These are phyloP conservation scores for Pichia kudriavzevii DNA, from an alignment of 1,139 yeast species.

Conservation along the genomic window DNA sequence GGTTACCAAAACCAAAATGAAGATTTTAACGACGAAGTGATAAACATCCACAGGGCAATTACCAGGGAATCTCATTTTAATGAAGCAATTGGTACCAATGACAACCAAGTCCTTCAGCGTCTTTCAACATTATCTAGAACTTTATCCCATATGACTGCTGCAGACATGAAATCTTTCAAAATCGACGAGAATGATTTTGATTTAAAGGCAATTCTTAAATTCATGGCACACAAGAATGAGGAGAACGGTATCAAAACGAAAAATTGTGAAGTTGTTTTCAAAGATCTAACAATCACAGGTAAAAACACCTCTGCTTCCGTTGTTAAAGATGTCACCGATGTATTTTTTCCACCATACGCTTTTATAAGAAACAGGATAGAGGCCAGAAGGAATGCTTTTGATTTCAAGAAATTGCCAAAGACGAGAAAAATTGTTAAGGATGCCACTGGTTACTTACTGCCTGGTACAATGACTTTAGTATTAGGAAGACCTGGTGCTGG, in stretches of 20 bases:
- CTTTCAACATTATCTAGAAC: constrained; percentile 22
- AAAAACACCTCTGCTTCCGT: constrained; percentile 41
- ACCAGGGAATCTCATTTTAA: constrained; percentile 3
- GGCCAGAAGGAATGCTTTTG: no score
- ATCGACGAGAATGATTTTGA: constrained; percentile 28
- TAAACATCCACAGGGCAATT: constrained; percentile 5
- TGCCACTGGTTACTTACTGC: constrained; percentile 36
- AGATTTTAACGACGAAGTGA: constrained; percentile 2
- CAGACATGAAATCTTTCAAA: constrained; percentile 21
- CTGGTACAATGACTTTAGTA: constrained; percentile 48
- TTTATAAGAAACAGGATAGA: constrained; percentile 15
- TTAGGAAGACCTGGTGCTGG: constrained; percentile 54
- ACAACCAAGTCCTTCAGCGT: constrained; percentile 22
- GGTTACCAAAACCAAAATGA: neutral
- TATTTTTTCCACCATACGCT: constrained; percentile 34
- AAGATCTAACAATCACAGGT: constrained; percentile 41
- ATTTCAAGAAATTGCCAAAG: constrained; percentile 20
- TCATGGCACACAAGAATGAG: constrained; percentile 26
- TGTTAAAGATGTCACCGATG: constrained; percentile 42
- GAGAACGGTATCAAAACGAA: constrained; percentile 42
- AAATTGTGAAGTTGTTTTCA: constrained; percentile 40
- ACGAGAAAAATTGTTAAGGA: constrained; percentile 33
- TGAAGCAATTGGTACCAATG: constrained; percentile 1
- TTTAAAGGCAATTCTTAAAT: constrained; percentile 28
- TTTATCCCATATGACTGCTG: constrained; percentile 22